Evolutionary conservation across 805 yeast species (phyloP).

Genomic region (Sugiyamaella chiloensis): DNA sequence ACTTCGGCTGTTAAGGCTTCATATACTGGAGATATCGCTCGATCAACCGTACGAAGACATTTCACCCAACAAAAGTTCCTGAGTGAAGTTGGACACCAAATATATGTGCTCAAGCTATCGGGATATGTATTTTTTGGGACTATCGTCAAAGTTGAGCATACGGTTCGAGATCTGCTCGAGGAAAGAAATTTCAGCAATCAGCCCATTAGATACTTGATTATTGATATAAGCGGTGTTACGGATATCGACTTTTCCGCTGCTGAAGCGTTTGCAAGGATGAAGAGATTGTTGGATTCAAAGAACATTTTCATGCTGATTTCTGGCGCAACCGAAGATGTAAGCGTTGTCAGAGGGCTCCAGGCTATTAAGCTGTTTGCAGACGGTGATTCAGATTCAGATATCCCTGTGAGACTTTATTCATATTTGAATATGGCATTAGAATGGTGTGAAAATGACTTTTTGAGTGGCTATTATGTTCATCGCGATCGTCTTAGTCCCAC

Average conservation of each 20-base stretch:
- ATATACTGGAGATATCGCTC: constrained; percentile 82
- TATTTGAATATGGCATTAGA: constrained; percentile 86
- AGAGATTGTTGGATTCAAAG: constrained; percentile 68
- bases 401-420: constrained; percentile 58
- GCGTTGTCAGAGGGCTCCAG: constrained; percentile 64
- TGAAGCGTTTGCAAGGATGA: constrained; percentile 86
- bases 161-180: constrained; percentile 64
- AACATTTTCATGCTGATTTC: constrained; percentile 71
- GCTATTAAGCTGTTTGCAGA: constrained; percentile 80
- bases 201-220: constrained; percentile 76
- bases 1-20: constrained; percentile 77
- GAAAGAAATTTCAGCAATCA: constrained; percentile 40
- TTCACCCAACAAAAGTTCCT: constrained; percentile 84
- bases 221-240: constrained; percentile 79
- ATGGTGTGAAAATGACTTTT: constrained; percentile 93
- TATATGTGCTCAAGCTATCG: constrained; percentile 78
- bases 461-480: constrained; percentile 55
- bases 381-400: constrained; percentile 41
- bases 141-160: constrained; percentile 83
- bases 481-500: constrained; percentile 23
- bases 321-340: constrained; percentile 66
- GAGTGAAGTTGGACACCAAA: constrained; percentile 83
- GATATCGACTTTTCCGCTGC: constrained; percentile 92
- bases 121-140: constrained; percentile 95
- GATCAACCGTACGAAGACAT: constrained; percentile 90